Conservation (phyloP, 306 rosid species). For the Inga oerstediana region DNA sequence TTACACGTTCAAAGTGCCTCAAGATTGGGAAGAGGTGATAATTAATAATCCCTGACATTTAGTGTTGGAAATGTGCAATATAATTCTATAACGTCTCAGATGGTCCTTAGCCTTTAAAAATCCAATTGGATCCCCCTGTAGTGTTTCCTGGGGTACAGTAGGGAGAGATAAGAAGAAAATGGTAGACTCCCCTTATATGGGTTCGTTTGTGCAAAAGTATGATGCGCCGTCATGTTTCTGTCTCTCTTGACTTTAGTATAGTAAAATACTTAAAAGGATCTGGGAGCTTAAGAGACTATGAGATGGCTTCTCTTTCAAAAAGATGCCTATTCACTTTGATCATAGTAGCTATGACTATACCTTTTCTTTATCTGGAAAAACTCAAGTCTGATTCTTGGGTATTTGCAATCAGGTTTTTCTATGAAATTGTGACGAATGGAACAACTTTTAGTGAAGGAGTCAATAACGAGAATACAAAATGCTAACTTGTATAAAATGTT, state of each 20-base stretch:
- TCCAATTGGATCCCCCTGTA: background rate
- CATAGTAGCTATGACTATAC: background rate
- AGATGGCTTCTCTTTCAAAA: conserved; percentile 4
- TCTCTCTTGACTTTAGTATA: background rate
- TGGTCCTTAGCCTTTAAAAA: conserved; percentile 5
- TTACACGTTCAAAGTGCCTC: conserved; percentile 77
- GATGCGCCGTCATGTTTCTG: background rate
- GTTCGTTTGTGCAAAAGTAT: background rate
- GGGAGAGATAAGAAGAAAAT: background rate
- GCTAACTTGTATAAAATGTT: background rate
- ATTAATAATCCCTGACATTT: conserved; percentile 21
- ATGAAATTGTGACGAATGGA: background rate
- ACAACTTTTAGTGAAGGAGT: background rate
- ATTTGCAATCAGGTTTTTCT: background rate
- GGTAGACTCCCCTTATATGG: background rate
- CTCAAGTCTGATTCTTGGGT: background rate
- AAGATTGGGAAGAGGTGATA: conserved; percentile 92
- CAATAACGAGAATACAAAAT: background rate
- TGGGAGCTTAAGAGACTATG: background rate
- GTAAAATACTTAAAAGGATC: background rate
- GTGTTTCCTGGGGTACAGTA: background rate
- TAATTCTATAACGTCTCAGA: conserved; percentile 26
- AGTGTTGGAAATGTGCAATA: background rate
- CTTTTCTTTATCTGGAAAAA: background rate
- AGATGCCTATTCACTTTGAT: conserved; percentile 14